These are phyloP conservation scores for Trichoderma sp. DNA, from an alignment of 2,329 filamentous ascomycete genomes.

Conservation along the genomic window DNA sequence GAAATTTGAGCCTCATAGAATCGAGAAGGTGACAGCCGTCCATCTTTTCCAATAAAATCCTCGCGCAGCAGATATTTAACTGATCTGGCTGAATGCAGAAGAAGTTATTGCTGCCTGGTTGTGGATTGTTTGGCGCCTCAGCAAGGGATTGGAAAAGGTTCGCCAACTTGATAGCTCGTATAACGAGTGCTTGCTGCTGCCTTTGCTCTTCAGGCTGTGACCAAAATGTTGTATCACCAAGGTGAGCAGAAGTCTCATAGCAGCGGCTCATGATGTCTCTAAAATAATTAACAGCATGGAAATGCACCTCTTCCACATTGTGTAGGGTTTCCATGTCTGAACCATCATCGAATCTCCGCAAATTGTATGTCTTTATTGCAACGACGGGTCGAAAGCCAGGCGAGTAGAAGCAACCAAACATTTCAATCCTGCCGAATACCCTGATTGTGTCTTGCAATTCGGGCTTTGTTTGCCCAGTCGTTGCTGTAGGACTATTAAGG, in stretches of 20 bases:
- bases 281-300: neutral
- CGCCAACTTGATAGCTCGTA: neutral
- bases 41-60: neutral
- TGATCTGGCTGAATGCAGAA: neutral
- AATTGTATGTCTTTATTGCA: neutral
- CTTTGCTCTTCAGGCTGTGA: neutral
- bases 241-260: neutral
- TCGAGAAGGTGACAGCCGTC: neutral
- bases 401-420: neutral
- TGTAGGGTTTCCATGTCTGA: neutral
- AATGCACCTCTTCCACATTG: neutral
- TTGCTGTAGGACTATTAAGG: neutral
- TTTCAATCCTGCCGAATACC: neutral
- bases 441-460: neutral
- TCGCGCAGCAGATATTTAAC: neutral
- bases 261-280: neutral
- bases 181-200: neutral
- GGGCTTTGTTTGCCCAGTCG: neutral
- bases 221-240: neutral
- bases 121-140: neutral
- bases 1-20: neutral
- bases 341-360: neutral
- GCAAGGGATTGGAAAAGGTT: neutral
- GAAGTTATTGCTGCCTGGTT: neutral
- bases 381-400: neutral